Evolutionary conservation across 1,284 basidiomycete species (phyloP).

Genomic region (Papiliotrema nemorosa): DNA sequence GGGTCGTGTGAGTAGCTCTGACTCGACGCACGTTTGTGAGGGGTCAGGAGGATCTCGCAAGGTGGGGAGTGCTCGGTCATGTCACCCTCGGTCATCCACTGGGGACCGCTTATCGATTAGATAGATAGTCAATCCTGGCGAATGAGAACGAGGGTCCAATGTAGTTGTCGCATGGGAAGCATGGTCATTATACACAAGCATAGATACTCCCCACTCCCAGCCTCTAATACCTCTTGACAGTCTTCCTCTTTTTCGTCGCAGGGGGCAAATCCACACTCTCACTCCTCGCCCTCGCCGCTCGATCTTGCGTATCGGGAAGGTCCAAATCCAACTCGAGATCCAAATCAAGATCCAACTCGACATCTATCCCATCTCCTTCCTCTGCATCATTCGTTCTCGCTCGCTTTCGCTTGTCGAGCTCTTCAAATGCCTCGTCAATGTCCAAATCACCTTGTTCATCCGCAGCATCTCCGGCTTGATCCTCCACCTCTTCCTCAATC

Average conservation of each 20-base stretch:
- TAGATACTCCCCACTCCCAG: background rate
- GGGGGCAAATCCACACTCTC: conserved; percentile 17
- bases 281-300: conserved; percentile 14
- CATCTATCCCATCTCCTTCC: conserved; percentile 7
- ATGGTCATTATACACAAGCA: too few relatives aligned
- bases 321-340: conserved; percentile 17
- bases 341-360: background rate
- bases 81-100: too few relatives aligned
- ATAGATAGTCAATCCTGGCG: too few relatives aligned
- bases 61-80: too few relatives aligned
- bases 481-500: background rate
- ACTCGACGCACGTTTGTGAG: too few relatives aligned
- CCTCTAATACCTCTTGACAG: conserved; percentile 5
- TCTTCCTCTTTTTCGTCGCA: conserved; percentile 19
- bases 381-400: conserved; percentile 9
- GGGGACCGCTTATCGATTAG: too few relatives aligned
- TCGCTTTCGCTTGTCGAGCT: conserved; percentile 2
- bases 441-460: conserved; percentile 2
- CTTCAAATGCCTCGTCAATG: conserved; percentile 12
- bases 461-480: background rate
- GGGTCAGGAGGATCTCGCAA: too few relatives aligned
- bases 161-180: too few relatives aligned
- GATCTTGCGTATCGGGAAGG: conserved; percentile 7
- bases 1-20: too few relatives aligned
- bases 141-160: too few relatives aligned